These are phyloP conservation scores for Ceratocystiopsis minuta DNA, from an alignment of 2,329 filamentous ascomycete genomes.

Conservation along the genomic window DNA sequence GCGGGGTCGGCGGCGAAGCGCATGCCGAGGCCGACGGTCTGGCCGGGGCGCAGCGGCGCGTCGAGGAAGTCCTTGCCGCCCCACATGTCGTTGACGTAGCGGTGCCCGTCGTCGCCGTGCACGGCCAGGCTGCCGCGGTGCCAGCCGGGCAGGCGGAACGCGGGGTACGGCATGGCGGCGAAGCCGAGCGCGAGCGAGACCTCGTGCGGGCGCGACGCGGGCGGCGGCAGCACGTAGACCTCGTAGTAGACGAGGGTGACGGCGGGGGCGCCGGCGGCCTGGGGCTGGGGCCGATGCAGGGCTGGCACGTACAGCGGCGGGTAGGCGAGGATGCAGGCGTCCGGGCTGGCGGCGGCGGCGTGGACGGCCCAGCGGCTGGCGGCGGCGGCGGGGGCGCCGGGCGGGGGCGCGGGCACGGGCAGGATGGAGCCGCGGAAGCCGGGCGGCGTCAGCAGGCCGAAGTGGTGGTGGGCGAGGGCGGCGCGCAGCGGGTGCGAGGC, in stretches of 20 bases:
- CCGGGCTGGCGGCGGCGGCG: constrained; percentile 27
- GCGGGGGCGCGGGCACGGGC: constrained; percentile 16
- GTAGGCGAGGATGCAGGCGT: constrained; percentile 47
- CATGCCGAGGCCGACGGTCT: constrained; percentile 58
- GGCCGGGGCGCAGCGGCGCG: constrained; percentile 20
- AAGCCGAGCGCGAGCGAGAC: constrained; percentile 49
- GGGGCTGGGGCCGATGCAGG: constrained; percentile 40
- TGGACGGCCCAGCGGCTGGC: constrained; percentile 33
- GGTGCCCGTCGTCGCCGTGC: constrained; percentile 64
- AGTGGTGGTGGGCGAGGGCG: too few species aligned
- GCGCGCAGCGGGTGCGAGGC: too few species aligned
- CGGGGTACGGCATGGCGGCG: constrained; percentile 55
- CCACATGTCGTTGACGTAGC: constrained; percentile 57
- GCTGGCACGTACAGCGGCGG: constrained; percentile 49
- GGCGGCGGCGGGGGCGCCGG: too few species aligned
- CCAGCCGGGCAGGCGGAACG: constrained; percentile 66
- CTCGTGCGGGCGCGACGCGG: constrained; percentile 12
- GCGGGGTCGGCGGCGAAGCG: constrained; percentile 24
- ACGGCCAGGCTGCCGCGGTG: constrained; percentile 56
- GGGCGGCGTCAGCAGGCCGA: constrained; percentile 34
- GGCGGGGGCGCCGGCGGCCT: constrained; percentile 4
- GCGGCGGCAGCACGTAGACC: constrained; percentile 21
- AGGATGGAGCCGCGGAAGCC: constrained; percentile 28
- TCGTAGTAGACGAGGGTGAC: constrained; percentile 53
- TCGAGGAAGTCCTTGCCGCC: constrained; percentile 52